Base-by-base conservation (phyloP, 306 rosid species). In the Rosa chinensis region DNA sequence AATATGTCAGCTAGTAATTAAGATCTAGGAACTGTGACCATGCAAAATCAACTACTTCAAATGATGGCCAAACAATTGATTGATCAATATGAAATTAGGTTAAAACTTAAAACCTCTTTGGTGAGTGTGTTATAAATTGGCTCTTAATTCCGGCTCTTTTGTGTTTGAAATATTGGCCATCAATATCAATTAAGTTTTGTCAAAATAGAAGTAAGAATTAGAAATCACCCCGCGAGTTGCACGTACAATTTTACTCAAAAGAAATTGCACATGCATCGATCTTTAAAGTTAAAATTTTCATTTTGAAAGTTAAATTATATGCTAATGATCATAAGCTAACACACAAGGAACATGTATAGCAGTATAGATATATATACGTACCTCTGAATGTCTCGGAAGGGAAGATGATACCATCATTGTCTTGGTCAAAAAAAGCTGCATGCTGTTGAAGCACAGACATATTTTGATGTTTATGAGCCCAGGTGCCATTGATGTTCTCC, bases 371-470 rank as follows among this genome's bases (percentile, higher is more conserved):
- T 12, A 13, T n/a, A 11, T 79, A 25, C 25, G 25, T 25, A 91
- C 97, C 97, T 83, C 48, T 80, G 55, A 44, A 90, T n/a, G 97
- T 90, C 78, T 92, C 93, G 71, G 75, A 84, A 21, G 97, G 97
- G 78, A 89, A 91, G 75, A 92, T 84, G 18, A 92, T 85, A 21
- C 93, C 97, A 68, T 92, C 92, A 1, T 84, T 83, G 85, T 92
- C 84, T 23, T 84, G 84, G 74, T 92, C 97, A 23, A 90, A 92
- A 80, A 92, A 92, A 43, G 96, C 71, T 5, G 43, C 96, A 67
- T 92, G 97, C 47, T 92, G 97, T 74, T 92, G 96, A 84, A 92
- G 97, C 55, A 92, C 93, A 0, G 92, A 85, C 95, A 90, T 87
- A 77, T 89, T 73, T 0, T 86, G 66, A 76, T 92, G 93, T 20